Evolutionary conservation across 2,329 filamentous ascomycete genomes (phyloP).

Genomic region (Fusarium nanum): DNA sequence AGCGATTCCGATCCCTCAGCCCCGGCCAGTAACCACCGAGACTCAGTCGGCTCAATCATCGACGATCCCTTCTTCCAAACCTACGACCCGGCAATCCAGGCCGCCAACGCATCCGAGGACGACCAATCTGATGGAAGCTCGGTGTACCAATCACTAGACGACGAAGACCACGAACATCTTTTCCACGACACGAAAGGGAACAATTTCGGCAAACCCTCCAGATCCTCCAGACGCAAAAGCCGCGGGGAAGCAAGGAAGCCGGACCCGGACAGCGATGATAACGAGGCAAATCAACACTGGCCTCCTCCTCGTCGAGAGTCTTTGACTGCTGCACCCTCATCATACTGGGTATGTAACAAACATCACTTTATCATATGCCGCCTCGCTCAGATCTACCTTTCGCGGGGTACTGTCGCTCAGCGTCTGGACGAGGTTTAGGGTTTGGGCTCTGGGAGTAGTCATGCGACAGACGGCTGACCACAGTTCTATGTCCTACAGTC

Average conservation of each 20-base stretch:
- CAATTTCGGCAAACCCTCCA: constrained; percentile 13
- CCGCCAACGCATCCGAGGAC: constrained; percentile 43
- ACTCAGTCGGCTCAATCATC: constrained; percentile 65
- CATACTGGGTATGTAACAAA: constrained; percentile 53
- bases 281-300: constrained; percentile 52
- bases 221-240: constrained; percentile 21
- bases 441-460: constrained; percentile 8
- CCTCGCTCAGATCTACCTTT: constrained; percentile 35
- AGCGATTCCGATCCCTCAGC: constrained; percentile 35
- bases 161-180: constrained; percentile 50
- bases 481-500: constrained; percentile 46
- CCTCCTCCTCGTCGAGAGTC: constrained; percentile 62
- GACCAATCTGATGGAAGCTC: constrained; percentile 42
- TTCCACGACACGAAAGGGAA: constrained; percentile 41
- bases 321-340: constrained; percentile 55
- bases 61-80: constrained; percentile 67
- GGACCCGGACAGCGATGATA: constrained; percentile 44
- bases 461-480: constrained; percentile 45
- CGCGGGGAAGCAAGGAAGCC: constrained; percentile 33
- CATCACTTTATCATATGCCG: constrained; percentile 37
- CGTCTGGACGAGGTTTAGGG: background rate
- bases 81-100: constrained; percentile 52
- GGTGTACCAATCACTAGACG: constrained; percentile 46
- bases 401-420: constrained; percentile 41
- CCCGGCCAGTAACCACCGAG: constrained; percentile 50